Conservation (phyloP, 2,329 filamentous ascomycete genomes). For the Leptoxyphium fumago region DNA sequence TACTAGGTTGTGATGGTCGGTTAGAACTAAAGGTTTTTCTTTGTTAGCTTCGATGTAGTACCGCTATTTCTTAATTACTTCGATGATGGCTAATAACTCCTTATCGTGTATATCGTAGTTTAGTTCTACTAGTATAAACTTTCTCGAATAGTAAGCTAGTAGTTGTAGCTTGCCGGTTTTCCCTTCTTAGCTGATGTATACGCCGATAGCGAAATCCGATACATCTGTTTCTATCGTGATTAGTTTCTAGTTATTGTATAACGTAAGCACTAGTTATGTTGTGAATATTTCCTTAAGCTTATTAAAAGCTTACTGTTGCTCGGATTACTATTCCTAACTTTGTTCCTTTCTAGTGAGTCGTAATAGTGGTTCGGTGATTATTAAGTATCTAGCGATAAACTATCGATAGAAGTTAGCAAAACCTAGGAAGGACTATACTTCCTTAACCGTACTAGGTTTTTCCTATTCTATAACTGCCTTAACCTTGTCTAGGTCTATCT, state of each 20-base stretch:
- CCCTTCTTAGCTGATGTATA: constrained; percentile 2
- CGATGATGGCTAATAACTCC: not conserved
- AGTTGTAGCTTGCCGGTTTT: constrained; percentile 3
- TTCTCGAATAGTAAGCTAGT: constrained; percentile 8
- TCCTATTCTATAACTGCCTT: constrained; percentile 13
- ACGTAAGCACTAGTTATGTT: not conserved
- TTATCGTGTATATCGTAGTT: constrained; percentile 4
- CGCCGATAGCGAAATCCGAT: not conserved
- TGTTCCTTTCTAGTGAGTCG: not conserved
- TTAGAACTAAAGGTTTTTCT: not conserved
- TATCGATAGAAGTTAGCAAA: not conserved
- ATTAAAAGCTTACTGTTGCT: not conserved
- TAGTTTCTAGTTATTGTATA: not conserved
- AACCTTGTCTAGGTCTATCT: constrained; percentile 15
- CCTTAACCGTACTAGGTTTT: constrained; percentile 7
- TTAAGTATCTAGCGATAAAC: constrained; percentile 2
- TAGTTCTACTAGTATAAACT: constrained; percentile 3
- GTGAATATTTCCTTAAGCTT: constrained; percentile 1
- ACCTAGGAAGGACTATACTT: constrained; percentile 10
- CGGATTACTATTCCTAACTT: not conserved
- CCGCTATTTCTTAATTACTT: not conserved
- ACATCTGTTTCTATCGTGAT: not conserved
- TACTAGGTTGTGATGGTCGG: not conserved
- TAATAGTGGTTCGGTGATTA: not conserved
- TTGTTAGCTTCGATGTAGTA: not conserved